Evolutionary conservation across 2,329 filamentous ascomycete genomes (phyloP), one percentile per base, ranked within the genome.

Genomic region (Scytalidium sp.): DNA sequence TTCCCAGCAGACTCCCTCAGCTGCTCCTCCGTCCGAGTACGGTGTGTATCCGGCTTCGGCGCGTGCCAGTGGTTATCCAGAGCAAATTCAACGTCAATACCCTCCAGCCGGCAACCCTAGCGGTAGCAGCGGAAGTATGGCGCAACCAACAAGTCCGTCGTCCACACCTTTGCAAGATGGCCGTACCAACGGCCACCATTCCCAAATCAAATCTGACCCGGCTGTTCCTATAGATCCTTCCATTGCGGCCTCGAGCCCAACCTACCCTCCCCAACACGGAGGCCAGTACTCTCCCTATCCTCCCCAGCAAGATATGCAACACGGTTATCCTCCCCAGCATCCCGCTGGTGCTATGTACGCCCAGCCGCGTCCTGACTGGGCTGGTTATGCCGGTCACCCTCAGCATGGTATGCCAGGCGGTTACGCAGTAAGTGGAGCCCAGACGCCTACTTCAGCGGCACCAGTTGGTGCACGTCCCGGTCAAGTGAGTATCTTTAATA

Each of bases 171-270:
- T 89, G 78, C 81, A 85, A 81, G 88, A 91, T 90, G 88, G 78
- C 70, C 76, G 78, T 66, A 78, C 80, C 76, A 86, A 79, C 81
- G 84, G 88, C 85, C 86, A 85, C 77, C 80, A 82, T 76, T 78
- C 81, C 71, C 79, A 83, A 80, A 81, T 86, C 75, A 92, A 90
- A 75, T 95, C 92, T 96, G 89, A 96, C 90, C 83, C 81, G 83
- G 87, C 90, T 85, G 84, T 95, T 79, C 90, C 90, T 87, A 92
- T 96, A 97, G 93, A 97, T 95, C 91, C 92, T 67, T 95, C 91
- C 71, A 96, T 97, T 70, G 88, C 91, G 72, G 86, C 89, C 64
- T 88, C 90, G 67, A 96, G 90, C 79, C 92, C 93, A 53, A 92
- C 90, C 64, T 97, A 96, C 70, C 82, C 89, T 62, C 87, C 90